These are phyloP conservation scores for Stereocaulon alpinum DNA, from an alignment of 495 filamentous ascomycete genomes.

Conservation along the genomic window DNA sequence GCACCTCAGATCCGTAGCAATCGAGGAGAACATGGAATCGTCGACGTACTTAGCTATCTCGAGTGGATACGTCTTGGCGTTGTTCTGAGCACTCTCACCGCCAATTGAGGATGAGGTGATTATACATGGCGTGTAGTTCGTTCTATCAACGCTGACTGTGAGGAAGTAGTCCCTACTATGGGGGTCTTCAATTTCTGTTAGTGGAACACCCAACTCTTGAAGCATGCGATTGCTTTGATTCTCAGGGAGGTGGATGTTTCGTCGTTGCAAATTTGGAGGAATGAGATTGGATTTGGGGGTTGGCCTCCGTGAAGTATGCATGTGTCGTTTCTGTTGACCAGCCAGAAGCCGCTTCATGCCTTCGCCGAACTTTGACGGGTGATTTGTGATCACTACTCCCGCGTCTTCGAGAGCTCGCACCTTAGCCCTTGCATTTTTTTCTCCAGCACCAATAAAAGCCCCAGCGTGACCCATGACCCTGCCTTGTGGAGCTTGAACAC, in stretches of 20 bases:
- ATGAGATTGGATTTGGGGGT: background rate
- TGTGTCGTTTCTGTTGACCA: constrained; percentile 32
- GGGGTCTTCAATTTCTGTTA: constrained; percentile 32
- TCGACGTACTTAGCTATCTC: constrained; percentile 38
- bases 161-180: constrained; percentile 37
- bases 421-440: constrained; percentile 55
- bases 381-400: constrained; percentile 66
- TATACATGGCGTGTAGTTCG: constrained; percentile 54
- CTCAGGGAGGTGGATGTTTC: constrained; percentile 49
- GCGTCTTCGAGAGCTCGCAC: constrained; percentile 56
- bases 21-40: constrained; percentile 27
- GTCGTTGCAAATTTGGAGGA: constrained; percentile 30
- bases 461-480: constrained; percentile 87
- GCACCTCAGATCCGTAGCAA: constrained; percentile 44
- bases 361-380: constrained; percentile 70
- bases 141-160: constrained; percentile 56
- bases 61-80: constrained; percentile 51
- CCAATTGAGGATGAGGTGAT: constrained; percentile 44
- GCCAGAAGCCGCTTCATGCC: constrained; percentile 52
- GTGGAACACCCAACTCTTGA: constrained; percentile 38
- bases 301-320: constrained; percentile 40
- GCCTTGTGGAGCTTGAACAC: constrained; percentile 52
- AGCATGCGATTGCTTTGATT: constrained; percentile 51
- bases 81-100: constrained; percentile 26
- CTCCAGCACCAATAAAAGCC: constrained; percentile 59